Evolutionary conservation across 305 asterid species (phyloP).

Genomic region (Vinca major): DNA sequence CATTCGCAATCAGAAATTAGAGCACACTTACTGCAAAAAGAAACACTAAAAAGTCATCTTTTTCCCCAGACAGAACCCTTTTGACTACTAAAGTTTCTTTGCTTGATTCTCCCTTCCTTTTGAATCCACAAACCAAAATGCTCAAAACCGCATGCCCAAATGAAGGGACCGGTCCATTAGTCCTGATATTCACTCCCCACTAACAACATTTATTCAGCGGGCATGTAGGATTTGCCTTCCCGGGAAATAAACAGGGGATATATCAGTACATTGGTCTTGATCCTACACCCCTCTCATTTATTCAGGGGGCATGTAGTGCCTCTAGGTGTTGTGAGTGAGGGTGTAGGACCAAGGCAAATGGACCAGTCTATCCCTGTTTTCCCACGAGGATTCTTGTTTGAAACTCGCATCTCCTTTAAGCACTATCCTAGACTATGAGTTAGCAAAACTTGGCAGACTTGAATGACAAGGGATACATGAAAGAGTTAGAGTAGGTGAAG

Average conservation of each 20-base stretch:
- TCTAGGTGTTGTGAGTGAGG: too few relatives aligned
- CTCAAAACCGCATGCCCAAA: neutral
- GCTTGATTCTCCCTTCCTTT: neutral
- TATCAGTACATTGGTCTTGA: too few relatives aligned
- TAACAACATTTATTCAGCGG: too few relatives aligned
- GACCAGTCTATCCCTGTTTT: too few relatives aligned
- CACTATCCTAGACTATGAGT: neutral
- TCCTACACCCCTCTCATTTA: too few relatives aligned
- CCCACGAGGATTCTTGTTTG: neutral
- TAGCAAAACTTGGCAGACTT: conserved; percentile 54
- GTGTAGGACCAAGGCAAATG: too few relatives aligned
- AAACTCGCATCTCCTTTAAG: too few relatives aligned
- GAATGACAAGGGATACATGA: conserved; percentile 42
- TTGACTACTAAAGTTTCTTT: conserved; percentile 8
- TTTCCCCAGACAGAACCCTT: neutral
- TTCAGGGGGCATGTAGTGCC: too few relatives aligned
- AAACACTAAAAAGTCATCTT: neutral
- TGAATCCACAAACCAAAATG: conserved; percentile 9
- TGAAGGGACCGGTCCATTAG: too few relatives aligned
- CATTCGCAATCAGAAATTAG: conserved; percentile 1
- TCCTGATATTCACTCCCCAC: too few relatives aligned
- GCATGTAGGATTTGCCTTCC: too few relatives aligned
- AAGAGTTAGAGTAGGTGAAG: conserved; percentile 51
- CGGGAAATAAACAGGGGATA: too few relatives aligned
- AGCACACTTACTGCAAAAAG: conserved; percentile 5